Base-by-base conservation (phyloP, 169 alveolate species). In the Besnoitia besnoiti region DNA sequence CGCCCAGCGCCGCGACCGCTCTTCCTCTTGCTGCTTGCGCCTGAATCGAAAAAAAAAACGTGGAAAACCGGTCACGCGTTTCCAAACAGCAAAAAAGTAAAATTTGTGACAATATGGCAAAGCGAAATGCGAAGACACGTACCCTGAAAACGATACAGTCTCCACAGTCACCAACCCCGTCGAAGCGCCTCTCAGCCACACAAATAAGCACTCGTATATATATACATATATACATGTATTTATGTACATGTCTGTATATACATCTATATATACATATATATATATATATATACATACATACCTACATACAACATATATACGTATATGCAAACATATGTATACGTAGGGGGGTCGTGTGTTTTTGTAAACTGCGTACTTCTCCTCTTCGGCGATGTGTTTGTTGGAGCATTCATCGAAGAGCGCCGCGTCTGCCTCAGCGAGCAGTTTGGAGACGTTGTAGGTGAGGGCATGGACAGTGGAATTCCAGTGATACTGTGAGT, bases 401-500 rank as follows among this genome's bases (percentile, higher is more conserved):
- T 94, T 92, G 47, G 93, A 85, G 89, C 96, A 95, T 49, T 95
- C 95, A 84, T 95, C 96, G 44, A 95, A 95, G 37, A 95, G 93
- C 47, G 95, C 95, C 0, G 96, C 94, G 80, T 95, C 96, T 0
- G 96, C 96, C 73, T 95, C 95, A 91, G 94, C 94, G 77, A 95
- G 93, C 91, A 95, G 91, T 62, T 95, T 95, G 35, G 94, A 80
- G 42, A 95, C 96, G 55, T 95, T 95, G 95, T 93, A 95, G 47
- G 96, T 93, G 73, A 95, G 93, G 8, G 95, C 93, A 85, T 95
- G 96, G 40, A 95, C 96, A 24, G 93, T 85, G 76, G 84, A 91
- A 77, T 92, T 94, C 96, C 96, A 94, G 75, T 94, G 96, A 42
- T 92, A 85, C 89, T 94, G 94, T 16, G 95, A 92, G 85, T 88